phyloP scores from a whole-genome alignment of 495 filamentous ascomycete genomes.

The Thozetella sp. region DNA sequence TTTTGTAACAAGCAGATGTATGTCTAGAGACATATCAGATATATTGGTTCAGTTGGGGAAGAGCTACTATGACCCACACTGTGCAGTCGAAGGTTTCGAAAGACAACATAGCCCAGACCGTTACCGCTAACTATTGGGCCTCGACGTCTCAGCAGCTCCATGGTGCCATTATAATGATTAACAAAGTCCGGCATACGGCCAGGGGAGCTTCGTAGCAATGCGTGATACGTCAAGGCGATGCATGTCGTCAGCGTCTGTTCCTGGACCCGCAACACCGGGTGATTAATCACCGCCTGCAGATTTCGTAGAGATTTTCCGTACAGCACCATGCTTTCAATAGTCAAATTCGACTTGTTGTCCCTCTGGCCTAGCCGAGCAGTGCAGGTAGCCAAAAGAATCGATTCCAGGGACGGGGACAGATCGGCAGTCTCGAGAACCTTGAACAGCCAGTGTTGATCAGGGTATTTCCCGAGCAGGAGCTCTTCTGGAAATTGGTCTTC shows the following conservation, averaged over 20 bases:
- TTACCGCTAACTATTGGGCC: background rate
- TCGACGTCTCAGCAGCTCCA: background rate
- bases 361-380: constrained; percentile 2
- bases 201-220: background rate
- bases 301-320: background rate
- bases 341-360: background rate
- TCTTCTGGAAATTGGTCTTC: constrained; percentile 1
- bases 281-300: constrained; percentile 1
- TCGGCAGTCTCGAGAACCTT: background rate
- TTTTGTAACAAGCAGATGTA: background rate
- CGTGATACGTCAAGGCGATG: constrained; percentile 1
- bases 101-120: background rate
- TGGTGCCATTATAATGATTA: background rate
- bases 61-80: background rate
- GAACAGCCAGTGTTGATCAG: background rate
- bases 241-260: background rate
- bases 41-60: background rate
- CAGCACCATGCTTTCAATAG: background rate
- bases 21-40: background rate
- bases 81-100: constrained; percentile 1
- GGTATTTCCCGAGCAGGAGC: background rate
- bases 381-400: background rate
- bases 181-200: background rate
- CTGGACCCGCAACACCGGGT: constrained; percentile 1
- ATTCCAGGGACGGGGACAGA: background rate